Conservation (phyloP, 2,329 filamentous ascomycete genomes). For the Hymenoscyphus occultus region DNA sequence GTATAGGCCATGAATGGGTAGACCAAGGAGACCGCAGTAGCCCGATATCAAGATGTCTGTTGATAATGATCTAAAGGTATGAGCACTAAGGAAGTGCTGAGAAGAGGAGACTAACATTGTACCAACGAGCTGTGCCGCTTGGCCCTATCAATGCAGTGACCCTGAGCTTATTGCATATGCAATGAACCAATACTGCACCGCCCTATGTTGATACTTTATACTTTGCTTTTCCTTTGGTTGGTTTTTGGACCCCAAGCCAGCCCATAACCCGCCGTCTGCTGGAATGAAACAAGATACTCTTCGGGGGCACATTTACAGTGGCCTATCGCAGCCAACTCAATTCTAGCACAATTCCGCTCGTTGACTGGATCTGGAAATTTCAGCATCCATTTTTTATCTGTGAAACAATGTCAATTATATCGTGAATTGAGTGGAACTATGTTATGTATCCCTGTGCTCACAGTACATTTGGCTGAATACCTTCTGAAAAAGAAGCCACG, state of each 20-base stretch:
- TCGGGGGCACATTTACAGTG: background rate
- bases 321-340: background rate
- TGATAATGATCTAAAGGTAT: background rate
- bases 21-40: background rate
- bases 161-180: no score
- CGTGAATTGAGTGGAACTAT: background rate
- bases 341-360: background rate
- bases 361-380: background rate
- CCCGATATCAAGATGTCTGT: background rate
- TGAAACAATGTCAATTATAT: background rate
- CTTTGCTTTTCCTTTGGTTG: background rate
- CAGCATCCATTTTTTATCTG: background rate
- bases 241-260: background rate
- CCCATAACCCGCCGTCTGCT: background rate
- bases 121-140: background rate
- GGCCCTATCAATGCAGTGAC: background rate
- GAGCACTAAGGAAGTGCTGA: background rate
- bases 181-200: no score
- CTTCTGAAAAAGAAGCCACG: background rate
- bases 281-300: background rate
- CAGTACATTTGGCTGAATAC: background rate
- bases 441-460: background rate
- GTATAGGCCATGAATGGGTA: slow-evolving; percentile 1
- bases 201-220: no score
- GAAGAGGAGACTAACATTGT: background rate